phyloP scores from a whole-genome alignment of 129 eudicot species.

The Arctium minus region DNA sequence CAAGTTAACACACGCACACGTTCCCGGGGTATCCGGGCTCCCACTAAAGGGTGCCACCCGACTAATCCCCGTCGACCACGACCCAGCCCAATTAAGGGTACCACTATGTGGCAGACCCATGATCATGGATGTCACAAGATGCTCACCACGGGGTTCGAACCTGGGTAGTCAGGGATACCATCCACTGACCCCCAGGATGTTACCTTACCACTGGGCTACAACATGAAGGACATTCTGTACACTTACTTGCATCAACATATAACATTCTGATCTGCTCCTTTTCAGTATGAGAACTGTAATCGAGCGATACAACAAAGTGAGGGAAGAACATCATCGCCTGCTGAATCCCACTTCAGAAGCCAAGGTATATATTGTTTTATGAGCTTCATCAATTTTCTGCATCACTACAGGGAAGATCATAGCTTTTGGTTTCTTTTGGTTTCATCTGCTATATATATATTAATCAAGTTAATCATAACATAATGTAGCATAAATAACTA shows the following conservation, averaged over 20 bases:
- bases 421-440: not conserved
- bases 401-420: not conserved
- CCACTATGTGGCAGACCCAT: too few species aligned
- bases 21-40: too few species aligned
- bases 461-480: not conserved
- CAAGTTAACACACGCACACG: too few species aligned
- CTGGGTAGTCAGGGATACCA: too few species aligned
- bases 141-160: too few species aligned
- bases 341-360: slow-evolving; percentile 49
- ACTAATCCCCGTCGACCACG: too few species aligned
- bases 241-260: not conserved
- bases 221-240: too few species aligned
- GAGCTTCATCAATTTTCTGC: not conserved
- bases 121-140: too few species aligned
- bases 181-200: too few species aligned
- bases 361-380: slow-evolving; percentile 33
- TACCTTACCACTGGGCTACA: too few species aligned
- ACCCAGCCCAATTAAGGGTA: too few species aligned
- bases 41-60: too few species aligned
- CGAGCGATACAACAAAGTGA: slow-evolving; percentile 44
- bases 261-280: not conserved
- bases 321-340: slow-evolving; percentile 44
- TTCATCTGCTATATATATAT: not conserved
- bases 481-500: not conserved
- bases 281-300: slow-evolving; percentile 52